Base-by-base conservation (phyloP, 192 early-diverging fungal genomes). In the Spizellomyces punctatus region DNA sequence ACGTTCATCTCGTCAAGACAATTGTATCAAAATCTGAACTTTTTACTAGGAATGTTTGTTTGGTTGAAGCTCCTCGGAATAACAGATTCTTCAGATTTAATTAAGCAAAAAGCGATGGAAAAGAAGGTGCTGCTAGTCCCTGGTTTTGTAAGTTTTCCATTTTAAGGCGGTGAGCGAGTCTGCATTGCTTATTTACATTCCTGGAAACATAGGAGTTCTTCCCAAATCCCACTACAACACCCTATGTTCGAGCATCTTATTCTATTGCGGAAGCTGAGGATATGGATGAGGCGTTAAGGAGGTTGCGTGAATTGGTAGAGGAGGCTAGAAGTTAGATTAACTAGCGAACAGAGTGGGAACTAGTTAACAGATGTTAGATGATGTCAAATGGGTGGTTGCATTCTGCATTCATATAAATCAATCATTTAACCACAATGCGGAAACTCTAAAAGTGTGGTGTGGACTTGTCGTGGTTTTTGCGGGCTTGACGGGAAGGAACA, bases 21-120 rank as follows among this genome's bases (percentile, higher is more conserved):
- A 19, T n/a, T 54, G 50, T 54, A 54, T 4, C 14, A 19, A 54
- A 54, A 54, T 54, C 50, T 54, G 50, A 54, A 0, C 0, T 54
- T 54, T 19, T 0, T n/a, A n/a, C 50, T 0, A n/a, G 92, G 94
- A 44, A 96, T 96, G 94, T 98, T 98, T 79, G 77, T 95, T 54
- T 98, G 96, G 96, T 67, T 86, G 21, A 86, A 86, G 46, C 69
- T 87, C 12, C 55, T 75, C 4, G 76, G 76, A 27, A 71, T 86
- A 44, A 10, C 58, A 3, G 85, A 87, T 60, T 78, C 80, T 0
- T 72, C 72, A 6, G 69, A 76, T 19, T 62, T 86, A 45, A 86
- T 87, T 56, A 67, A 61, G 45, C 69, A 19, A 10, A 86, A 86
- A 69, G 85, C 85, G 10, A 52, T 76, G 22, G 83, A 86, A 63